Percentiles rank a stretch among this genome's conserved stretches.
Evolutionary conservation across 148 eudicot genomes (phyloP).

Genomic region (Cornus controversa): DNA sequence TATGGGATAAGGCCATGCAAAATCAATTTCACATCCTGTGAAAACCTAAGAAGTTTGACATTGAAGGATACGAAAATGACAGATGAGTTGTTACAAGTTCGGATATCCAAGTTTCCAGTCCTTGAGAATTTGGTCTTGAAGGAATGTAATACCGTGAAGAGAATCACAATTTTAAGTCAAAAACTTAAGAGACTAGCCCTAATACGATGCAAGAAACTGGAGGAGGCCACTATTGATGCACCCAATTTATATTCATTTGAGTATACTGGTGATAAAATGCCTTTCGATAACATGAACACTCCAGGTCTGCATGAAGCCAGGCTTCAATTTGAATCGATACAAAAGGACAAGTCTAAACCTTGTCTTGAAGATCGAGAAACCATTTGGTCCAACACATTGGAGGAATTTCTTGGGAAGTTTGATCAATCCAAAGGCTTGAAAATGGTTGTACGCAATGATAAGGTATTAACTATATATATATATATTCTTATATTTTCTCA

Average conservation of each 20-base stretch:
- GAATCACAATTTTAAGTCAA: conserved; percentile 26
- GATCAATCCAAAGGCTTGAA: conserved; percentile 22
- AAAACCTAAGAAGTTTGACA: conserved; percentile 32
- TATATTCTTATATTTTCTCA: neutral
- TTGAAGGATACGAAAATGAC: conserved; percentile 24
- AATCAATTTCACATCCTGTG: conserved; percentile 21
- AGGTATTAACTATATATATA: conserved; percentile 19
- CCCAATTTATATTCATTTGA: conserved; percentile 32
- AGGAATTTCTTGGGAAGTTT: conserved; percentile 13
- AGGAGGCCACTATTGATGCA: conserved; percentile 29
- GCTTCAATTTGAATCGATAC: conserved; percentile 12
- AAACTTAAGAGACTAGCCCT: conserved; percentile 28
- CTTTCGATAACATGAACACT: conserved; percentile 19
- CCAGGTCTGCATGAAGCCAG: conserved; percentile 28
- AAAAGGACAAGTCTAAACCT: neutral
- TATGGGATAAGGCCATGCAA: conserved; percentile 16
- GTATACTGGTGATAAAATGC: conserved; percentile 27
- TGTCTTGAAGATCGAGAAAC: neutral
- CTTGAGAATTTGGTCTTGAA: conserved; percentile 37
- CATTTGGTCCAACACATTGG: neutral
- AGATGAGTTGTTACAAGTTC: conserved; percentile 20
- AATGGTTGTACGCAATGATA: conserved; percentile 22
- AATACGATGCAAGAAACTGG: conserved; percentile 22
- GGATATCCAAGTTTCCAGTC: conserved; percentile 18
- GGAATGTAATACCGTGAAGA: conserved; percentile 20